Evolutionary conservation across 805 yeast species (phyloP).

Genomic region (Metschnikowia kofuensis): DNA sequence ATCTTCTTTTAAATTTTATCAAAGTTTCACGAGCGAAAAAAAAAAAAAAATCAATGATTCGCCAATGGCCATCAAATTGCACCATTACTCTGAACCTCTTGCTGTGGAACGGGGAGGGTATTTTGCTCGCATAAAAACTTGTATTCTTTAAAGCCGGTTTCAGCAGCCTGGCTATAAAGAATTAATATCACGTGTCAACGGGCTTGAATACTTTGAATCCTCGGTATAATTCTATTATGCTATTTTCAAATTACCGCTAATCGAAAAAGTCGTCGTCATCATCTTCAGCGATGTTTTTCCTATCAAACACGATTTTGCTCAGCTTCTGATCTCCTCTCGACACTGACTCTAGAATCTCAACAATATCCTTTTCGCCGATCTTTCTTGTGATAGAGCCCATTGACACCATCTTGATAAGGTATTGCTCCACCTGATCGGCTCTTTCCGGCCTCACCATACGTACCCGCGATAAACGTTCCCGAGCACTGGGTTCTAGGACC

Average conservation of each 20-base stretch:
- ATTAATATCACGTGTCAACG: no score
- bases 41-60: no score
- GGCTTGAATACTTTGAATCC: no score
- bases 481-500: conserved; percentile 75
- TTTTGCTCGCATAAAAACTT: no score
- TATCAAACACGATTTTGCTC: conserved; percentile 62
- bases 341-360: conserved; percentile 76
- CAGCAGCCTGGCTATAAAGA: no score
- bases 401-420: conserved; percentile 66
- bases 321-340: conserved; percentile 66
- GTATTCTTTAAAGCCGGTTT: no score
- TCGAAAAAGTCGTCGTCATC: conserved; percentile 33
- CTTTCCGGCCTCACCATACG: conserved; percentile 88
- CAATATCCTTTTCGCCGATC: conserved; percentile 78
- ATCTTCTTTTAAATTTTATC: no score
- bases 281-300: conserved; percentile 37
- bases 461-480: conserved; percentile 84
- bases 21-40: no score
- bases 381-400: conserved; percentile 75
- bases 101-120: no score
- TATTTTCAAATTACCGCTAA: conserved; percentile 6
- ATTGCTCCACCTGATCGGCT: conserved; percentile 82
- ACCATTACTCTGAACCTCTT: no score
- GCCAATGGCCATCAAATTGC: no score
- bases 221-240: background rate